Evolutionary conservation across 805 yeast genomes (phyloP).

Genomic region (Kodamaea jinghongensis): DNA sequence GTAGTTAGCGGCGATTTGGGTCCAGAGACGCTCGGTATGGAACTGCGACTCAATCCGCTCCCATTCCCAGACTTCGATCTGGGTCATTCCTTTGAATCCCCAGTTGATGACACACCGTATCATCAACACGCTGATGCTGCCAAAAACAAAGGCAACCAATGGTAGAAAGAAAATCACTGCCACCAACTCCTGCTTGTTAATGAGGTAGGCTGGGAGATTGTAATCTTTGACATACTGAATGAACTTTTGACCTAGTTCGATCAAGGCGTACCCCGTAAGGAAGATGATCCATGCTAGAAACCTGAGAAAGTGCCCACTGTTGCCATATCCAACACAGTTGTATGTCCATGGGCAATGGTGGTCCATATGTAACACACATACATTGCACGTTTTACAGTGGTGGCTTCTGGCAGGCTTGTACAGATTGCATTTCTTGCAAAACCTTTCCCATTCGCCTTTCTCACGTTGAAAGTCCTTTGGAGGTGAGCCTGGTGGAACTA

Average conservation of each 20-base stretch:
- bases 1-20: constrained; percentile 45
- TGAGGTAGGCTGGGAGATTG: constrained; percentile 54
- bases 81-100: constrained; percentile 68
- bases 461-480: constrained; percentile 46
- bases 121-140: constrained; percentile 58
- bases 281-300: constrained; percentile 66
- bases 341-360: constrained; percentile 93
- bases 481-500: constrained; percentile 66
- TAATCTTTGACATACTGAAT: constrained; percentile 45
- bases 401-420: constrained; percentile 83
- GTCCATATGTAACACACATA: constrained; percentile 85
- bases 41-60: constrained; percentile 75
- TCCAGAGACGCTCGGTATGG: constrained; percentile 54
- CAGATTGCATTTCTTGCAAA: constrained; percentile 68
- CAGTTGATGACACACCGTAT: constrained; percentile 59
- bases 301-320: constrained; percentile 76
- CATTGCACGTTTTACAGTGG: constrained; percentile 77
- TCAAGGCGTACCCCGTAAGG: constrained; percentile 47
- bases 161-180: constrained; percentile 56
- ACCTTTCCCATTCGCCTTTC: constrained; percentile 56
- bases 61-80: constrained; percentile 89
- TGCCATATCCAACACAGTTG: constrained; percentile 81
- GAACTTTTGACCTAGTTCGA: constrained; percentile 41
- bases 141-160: constrained; percentile 54
- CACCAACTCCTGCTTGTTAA: constrained; percentile 50